Conservation (phyloP, 768 basidiomycete genomes). For the Trichaptum fuscoviolaceum region DNA sequence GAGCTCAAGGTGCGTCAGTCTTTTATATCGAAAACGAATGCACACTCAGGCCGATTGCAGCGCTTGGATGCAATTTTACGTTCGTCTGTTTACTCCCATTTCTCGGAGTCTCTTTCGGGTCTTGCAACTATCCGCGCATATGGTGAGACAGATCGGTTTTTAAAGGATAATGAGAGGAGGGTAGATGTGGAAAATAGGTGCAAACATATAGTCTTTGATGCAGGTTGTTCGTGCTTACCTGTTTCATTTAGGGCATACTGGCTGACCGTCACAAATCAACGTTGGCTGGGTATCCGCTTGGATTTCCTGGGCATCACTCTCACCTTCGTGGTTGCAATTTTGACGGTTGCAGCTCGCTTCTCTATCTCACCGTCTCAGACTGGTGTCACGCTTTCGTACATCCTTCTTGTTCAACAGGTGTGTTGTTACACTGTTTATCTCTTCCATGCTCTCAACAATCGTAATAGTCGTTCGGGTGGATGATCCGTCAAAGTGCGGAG, state of each 20-base stretch:
- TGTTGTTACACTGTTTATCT: conserved; percentile 15
- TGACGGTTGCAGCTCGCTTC: conserved; percentile 70
- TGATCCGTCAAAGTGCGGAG: conserved; percentile 74
- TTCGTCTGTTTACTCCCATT: conserved; percentile 85
- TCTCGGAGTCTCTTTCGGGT: conserved; percentile 86
- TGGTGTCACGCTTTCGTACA: conserved; percentile 72
- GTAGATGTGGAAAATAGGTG: conserved; percentile 82
- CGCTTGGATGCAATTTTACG: conserved; percentile 75
- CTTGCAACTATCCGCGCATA: conserved; percentile 87
- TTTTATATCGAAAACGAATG: conserved; percentile 2
- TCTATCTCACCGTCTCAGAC: conserved; percentile 76
- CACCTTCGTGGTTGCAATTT: conserved; percentile 73
- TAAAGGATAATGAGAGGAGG: conserved; percentile 63
- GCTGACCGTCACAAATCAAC: conserved; percentile 82
- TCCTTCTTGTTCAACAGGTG: conserved; percentile 73
- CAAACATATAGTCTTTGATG: conserved; percentile 9
- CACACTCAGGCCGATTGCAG: not conserved
- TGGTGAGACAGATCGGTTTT: conserved; percentile 72
- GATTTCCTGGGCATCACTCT: conserved; percentile 74
- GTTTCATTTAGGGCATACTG: conserved; percentile 61
- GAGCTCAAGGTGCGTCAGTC: conserved; percentile 68
- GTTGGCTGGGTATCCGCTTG: conserved; percentile 88
- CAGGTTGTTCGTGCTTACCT: conserved; percentile 8
- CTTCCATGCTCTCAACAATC: not conserved
- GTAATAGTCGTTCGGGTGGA: conserved; percentile 59